Conservation (phyloP, 1,139 yeast genomes). For the Komagataea norvegica region DNA sequence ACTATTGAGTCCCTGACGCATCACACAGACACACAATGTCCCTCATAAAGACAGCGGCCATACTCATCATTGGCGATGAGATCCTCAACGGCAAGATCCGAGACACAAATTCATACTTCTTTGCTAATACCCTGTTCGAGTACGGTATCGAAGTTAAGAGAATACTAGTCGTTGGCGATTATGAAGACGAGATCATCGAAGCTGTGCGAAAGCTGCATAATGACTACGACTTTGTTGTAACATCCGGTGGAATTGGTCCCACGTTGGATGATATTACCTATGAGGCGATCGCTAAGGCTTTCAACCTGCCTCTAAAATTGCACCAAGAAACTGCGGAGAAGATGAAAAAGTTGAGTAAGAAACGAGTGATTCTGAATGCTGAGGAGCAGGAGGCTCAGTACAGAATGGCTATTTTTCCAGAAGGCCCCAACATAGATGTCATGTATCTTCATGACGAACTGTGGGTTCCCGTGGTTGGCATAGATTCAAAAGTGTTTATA, state of each 20-base stretch:
- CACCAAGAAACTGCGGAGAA: conserved; percentile 55
- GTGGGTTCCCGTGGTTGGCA: conserved; percentile 81
- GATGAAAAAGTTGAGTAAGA: conserved; percentile 49
- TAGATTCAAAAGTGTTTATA: conserved; percentile 58
- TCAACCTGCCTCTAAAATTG: conserved; percentile 43
- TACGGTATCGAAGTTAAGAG: conserved; percentile 61
- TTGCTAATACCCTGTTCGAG: conserved; percentile 66
- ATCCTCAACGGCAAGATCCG: conserved; percentile 80
- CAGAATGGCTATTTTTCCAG: conserved; percentile 77
- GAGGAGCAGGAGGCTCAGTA: conserved; percentile 56
- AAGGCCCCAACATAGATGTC: conserved; percentile 43
- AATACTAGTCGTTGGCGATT: conserved; percentile 75
- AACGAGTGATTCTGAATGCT: conserved; percentile 37
- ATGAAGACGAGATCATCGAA: conserved; percentile 54
- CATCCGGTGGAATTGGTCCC: conserved; percentile 83
- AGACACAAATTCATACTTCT: conserved; percentile 71
- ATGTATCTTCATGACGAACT: conserved; percentile 50
- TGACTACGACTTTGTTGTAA: conserved; percentile 63
- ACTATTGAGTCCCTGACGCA: too few species aligned
- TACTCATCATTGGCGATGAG: conserved; percentile 66
- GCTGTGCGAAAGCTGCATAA: conserved; percentile 45
- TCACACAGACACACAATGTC: background rate
- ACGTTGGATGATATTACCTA: conserved; percentile 90
- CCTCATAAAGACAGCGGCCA: conserved; percentile 8
- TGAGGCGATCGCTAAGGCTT: conserved; percentile 63